Evolutionary conservation across 306 rosid species (phyloP), one percentile per base, ranked within the genome.

Genomic region (Acacia acuminata): DNA sequence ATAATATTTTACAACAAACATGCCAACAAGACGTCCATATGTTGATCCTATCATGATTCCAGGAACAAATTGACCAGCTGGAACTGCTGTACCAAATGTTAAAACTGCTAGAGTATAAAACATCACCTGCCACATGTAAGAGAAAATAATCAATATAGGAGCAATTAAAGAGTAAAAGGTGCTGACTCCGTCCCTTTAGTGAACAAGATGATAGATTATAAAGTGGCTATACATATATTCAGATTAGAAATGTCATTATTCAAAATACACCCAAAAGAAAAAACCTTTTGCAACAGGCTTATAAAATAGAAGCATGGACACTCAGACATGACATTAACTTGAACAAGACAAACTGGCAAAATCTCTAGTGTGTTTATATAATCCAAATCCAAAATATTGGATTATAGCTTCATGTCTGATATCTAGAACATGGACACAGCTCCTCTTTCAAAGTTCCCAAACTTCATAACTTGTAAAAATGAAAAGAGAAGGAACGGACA

Each of bases 1-100:
- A 90, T 92, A 93, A 90, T 90, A 84, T 82, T 82, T 93, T 79
- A 96, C 99, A 67, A 96, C 97, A 83, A 92, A 85, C 91, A 91
- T 96, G 86, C 98, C 99, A 19, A 66, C 44, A 78, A 96, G 97
- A 76, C 99, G 98, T 71, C 98, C 98, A 86, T 93, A 96, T 4
- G 99, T 96, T 58, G 97, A 96, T 80, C 99, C 99, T 79, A 92
- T 93, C 98, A 93, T 93, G 81, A 96, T 96, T 83, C 98, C 96
- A 70, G 99, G 99, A 82, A 96, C 99, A 89, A 96, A 96, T 77
- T 96, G 98, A 81, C 98, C 97, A 75, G 99, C 97, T 71, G 99
- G 99, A 69, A 93, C 98, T 43, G 98, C 96, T 82, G 94, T 96
- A 79, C 99, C 98, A 89, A 89, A 96, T 42, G 99, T 96, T 79